Conservation (phyloP, 2,329 filamentous ascomycete species). For the Calonectria pseudoreteaudii region DNA sequence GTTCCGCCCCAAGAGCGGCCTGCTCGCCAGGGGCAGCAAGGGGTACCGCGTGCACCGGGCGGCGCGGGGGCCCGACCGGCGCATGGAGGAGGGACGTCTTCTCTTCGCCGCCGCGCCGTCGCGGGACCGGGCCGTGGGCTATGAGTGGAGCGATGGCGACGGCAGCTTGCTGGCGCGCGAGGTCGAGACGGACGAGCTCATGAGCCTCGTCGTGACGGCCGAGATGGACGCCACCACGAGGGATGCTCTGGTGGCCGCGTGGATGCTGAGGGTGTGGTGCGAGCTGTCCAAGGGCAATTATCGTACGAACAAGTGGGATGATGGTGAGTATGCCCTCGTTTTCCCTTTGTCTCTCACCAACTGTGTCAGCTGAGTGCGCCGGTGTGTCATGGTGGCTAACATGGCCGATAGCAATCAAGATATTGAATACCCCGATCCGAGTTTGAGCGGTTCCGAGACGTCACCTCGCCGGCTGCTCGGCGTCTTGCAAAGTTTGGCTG, state of each 20-base stretch:
- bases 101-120: conserved; percentile 46
- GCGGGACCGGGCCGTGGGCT: conserved; percentile 40
- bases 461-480: neutral
- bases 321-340: conserved; percentile 28
- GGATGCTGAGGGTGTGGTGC: conserved; percentile 51
- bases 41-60: conserved; percentile 47
- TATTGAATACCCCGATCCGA: conserved; percentile 12
- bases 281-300: conserved; percentile 49
- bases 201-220: conserved; percentile 47
- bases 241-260: conserved; percentile 51
- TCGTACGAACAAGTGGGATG: conserved; percentile 26
- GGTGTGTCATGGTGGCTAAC: conserved; percentile 24
- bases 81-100: conserved; percentile 34
- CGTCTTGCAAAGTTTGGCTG: neutral
- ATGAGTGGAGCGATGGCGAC: conserved; percentile 48
- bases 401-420: conserved; percentile 22
- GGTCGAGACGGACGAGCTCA: conserved; percentile 40
- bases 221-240: conserved; percentile 44
- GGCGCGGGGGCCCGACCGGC: conserved; percentile 38
- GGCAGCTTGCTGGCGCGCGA: conserved; percentile 48
- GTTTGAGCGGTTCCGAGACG: neutral
- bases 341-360: neutral
- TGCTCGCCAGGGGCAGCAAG: conserved; percentile 33
- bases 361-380: neutral
- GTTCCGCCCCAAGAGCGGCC: conserved; percentile 35